A percentile compares a stretch with the other conserved stretches of the same genome.
These are phyloP conservation scores for Mycena capillaripes DNA, from an alignment of 768 basidiomycete genomes.

Conservation along the genomic window DNA sequence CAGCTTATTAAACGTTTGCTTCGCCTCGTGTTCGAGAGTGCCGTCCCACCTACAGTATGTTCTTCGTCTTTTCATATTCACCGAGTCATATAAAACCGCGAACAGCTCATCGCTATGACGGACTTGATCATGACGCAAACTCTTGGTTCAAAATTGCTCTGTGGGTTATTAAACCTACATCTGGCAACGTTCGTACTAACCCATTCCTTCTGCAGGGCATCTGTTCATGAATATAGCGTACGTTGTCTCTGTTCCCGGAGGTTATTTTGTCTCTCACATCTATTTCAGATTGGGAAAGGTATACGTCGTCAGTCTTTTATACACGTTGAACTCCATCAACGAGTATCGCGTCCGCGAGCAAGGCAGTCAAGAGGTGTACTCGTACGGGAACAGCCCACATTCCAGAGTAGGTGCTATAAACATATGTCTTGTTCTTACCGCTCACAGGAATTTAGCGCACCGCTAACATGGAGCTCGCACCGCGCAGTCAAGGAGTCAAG, in stretches of 20 bases:
- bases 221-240: constrained; percentile 24
- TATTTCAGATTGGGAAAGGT: constrained; percentile 17
- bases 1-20: constrained; percentile 25
- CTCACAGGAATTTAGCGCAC: background rate
- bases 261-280: background rate
- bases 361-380: constrained; percentile 22
- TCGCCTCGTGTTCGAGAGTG: constrained; percentile 31
- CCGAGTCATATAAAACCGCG: background rate
- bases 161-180: background rate
- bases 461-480: constrained; percentile 14
- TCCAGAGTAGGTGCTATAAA: background rate
- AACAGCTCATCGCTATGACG: constrained; percentile 22
- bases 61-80: background rate
- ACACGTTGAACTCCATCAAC: constrained; percentile 28
- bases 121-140: constrained; percentile 34
- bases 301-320: constrained; percentile 25
- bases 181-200: background rate
- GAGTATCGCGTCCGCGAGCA: constrained; percentile 20
- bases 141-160: constrained; percentile 21
- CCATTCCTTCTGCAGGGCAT: constrained; percentile 13
- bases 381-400: background rate
- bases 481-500: background rate
- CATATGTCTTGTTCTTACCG: background rate
- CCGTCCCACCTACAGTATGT: constrained; percentile 29
- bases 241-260: background rate